phyloP scores from a whole-genome alignment of 108 stramenopile genomes.

The Fragilaria crotonensis region DNA sequence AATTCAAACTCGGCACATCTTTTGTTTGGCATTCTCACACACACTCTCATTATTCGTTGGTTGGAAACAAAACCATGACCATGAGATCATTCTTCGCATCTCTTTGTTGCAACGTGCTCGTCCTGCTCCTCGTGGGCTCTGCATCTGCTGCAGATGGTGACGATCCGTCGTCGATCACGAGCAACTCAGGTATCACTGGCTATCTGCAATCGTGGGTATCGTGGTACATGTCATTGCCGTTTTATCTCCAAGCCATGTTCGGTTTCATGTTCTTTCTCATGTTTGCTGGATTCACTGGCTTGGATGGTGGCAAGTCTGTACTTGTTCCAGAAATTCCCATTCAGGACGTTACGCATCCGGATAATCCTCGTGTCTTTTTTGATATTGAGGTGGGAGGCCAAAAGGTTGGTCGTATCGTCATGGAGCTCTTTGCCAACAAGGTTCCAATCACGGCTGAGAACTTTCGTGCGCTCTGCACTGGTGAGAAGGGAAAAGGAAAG shows the following conservation, averaged over 20 bases:
- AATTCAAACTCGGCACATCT: too few relatives aligned
- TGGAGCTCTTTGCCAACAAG: constrained; percentile 81
- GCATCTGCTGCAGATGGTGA: too few relatives aligned
- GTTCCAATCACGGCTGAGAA: constrained; percentile 94
- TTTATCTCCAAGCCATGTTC: background rate
- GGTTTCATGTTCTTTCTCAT: constrained; percentile 10
- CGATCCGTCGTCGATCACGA: too few relatives aligned
- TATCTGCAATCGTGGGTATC: too few relatives aligned
- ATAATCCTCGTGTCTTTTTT: constrained; percentile 55
- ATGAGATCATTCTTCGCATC: too few relatives aligned
- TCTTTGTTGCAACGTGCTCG: too few relatives aligned
- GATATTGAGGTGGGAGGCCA: constrained; percentile 82
- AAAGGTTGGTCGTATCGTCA: constrained; percentile 72
- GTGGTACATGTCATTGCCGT: background rate
- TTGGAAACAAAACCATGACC: too few relatives aligned
- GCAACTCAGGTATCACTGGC: too few relatives aligned
- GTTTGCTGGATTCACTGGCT: constrained; percentile 26
- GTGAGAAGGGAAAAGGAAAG: constrained; percentile 81
- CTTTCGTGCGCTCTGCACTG: constrained; percentile 52
- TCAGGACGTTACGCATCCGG: background rate
- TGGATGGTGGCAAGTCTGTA: constrained; percentile 22
- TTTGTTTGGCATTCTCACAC: too few relatives aligned
- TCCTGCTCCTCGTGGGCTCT: too few relatives aligned
- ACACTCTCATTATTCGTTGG: too few relatives aligned
- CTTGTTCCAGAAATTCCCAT: background rate